These are phyloP conservation scores for Pseudocohnilembus persalinus DNA, from an alignment of 169 alveolate genomes.

Conservation along the genomic window DNA sequence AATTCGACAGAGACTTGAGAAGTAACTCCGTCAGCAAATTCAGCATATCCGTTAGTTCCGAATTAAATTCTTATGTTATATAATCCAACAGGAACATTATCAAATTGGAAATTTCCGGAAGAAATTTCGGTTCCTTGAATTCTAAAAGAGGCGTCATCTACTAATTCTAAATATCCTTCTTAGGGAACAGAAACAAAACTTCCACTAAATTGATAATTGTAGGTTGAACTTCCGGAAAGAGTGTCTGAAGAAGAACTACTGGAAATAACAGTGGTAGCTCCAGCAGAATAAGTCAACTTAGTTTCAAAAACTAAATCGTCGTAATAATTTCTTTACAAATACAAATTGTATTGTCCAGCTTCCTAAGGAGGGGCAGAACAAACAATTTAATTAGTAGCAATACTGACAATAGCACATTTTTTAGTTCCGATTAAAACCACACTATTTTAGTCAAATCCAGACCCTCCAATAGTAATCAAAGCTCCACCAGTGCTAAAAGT, in stretches of 20 bases:
- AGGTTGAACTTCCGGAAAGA: neutral
- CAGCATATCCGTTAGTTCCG: neutral
- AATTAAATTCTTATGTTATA: too few species aligned
- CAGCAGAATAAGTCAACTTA: neutral
- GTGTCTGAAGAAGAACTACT: neutral
- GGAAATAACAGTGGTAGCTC: neutral
- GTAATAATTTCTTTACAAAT: neutral
- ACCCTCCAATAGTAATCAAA: neutral
- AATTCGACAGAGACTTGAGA: neutral
- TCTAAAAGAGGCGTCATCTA: neutral
- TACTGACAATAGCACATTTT: neutral
- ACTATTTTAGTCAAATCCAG: neutral
- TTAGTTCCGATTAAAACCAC: neutral
- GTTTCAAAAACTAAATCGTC: neutral
- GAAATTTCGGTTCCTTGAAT: too few species aligned
- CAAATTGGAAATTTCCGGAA: too few species aligned
- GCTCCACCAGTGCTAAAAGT: neutral
- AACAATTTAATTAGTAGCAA: too few species aligned
- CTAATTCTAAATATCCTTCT: neutral
- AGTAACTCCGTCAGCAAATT: neutral
- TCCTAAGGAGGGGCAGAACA: neutral
- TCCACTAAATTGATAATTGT: neutral
- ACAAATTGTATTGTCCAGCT: neutral
- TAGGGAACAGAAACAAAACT: neutral
- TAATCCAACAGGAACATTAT: too few species aligned